Percentiles rank a stretch among this genome's conserved stretches.
Evolutionary conservation across 1,139 yeast species (phyloP).

Genomic region (Yamadazyma trypodendri): DNA sequence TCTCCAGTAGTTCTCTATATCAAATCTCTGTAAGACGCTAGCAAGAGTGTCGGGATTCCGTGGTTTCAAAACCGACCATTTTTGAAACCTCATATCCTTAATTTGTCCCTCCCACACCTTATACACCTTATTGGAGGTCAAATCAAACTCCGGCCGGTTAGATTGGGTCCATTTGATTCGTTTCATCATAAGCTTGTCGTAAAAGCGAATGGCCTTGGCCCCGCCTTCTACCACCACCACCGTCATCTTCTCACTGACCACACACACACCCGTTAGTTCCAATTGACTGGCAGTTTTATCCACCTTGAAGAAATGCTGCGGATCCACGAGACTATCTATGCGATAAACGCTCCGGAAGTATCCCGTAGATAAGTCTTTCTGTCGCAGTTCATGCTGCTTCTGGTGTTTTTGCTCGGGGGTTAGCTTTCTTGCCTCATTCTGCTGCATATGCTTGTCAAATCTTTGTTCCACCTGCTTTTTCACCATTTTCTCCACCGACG

Average conservation of each 20-base stretch:
- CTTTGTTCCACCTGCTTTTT: constrained; percentile 68
- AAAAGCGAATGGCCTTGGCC: constrained; percentile 56
- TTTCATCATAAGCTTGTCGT: constrained; percentile 56
- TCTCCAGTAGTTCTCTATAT: constrained; percentile 62
- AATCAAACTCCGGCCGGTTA: constrained; percentile 28
- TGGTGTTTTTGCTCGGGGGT: constrained; percentile 55
- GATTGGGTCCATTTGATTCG: constrained; percentile 73
- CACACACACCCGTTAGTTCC: constrained; percentile 58
- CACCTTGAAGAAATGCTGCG: constrained; percentile 69
- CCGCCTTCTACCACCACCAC: constrained; percentile 77
- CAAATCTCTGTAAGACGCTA: constrained; percentile 49
- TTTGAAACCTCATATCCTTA: constrained; percentile 49
- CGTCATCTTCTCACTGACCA: constrained; percentile 44
- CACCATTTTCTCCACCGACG: constrained; percentile 76
- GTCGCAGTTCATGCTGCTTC: constrained; percentile 50
- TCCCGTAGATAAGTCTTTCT: constrained; percentile 47
- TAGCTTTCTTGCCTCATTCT: constrained; percentile 62
- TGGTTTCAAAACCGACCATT: constrained; percentile 59
- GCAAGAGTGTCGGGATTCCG: constrained; percentile 55
- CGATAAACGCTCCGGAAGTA: constrained; percentile 58
- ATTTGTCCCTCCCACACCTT: constrained; percentile 80
- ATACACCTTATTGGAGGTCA: constrained; percentile 48
- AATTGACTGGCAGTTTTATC: constrained; percentile 78
- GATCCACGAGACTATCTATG: constrained; percentile 54
- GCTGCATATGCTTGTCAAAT: constrained; percentile 54